Base-by-base conservation (phyloP, 2,329 filamentous ascomycete species). In the Westerdykella sp. region DNA sequence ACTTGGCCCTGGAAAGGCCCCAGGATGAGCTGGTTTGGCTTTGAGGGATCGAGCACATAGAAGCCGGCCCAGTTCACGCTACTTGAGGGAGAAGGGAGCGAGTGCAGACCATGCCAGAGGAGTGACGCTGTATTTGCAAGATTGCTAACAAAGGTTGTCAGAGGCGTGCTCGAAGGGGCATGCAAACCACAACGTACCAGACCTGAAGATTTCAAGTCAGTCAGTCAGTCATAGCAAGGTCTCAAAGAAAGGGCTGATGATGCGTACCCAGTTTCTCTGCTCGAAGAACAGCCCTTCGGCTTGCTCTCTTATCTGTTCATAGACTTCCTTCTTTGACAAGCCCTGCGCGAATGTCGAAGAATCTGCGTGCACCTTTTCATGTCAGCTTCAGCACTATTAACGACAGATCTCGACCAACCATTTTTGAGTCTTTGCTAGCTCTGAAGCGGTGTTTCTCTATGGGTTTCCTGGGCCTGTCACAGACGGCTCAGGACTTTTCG, bases 41-140 rank as follows among this genome's bases (percentile, higher is more conserved):
- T 56, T 5, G 73, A 69, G 2, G 59, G 57, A 60, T 57, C 46
- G n/a, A 53, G 53, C 39, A 63, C 60, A 51, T 63, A 62, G 46
- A 63, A 91, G 18, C 86, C 85, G 37, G 84, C 81, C 87, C 87
- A 93, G 67, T 93, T 91, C 16, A 87, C 84, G 13, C 78, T 68
- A 32, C 70, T 77, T 40, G 79, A 83, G 1, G 86, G 84, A 0
- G 72, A 65, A 1, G 80, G 77, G 12, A 91, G 73, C 7, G 85
- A 86, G 62, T 86, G 83, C 60, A 84, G 85, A 3, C 83, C 84
- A 59, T 93, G 84, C 83, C 85, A 91, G 50, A 91, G 73, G 22
- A 91, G 74, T 3, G 85, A 82, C 6, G 87, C 81, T 4, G 81
- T 70, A 62, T 91, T 93, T 51, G 86, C 74, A 38, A 89, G 76